Conservation (phyloP, 176 grass and related monocot species). For the Echinochloa phyllopogon region DNA sequence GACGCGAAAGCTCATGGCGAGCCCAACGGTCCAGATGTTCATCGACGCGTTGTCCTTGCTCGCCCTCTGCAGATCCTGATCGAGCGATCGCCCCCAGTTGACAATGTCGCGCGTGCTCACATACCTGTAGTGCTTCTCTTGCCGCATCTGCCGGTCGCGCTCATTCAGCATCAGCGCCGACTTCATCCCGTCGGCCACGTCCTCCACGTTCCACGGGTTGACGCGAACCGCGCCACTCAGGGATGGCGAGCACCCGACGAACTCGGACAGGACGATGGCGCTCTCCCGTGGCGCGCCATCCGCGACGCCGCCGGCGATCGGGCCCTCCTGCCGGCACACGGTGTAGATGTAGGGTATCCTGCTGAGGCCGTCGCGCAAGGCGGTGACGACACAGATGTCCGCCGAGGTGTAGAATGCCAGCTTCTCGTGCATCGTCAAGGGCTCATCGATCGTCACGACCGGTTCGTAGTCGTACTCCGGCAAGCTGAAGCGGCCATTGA, state of each 20-base stretch:
- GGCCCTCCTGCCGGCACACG: slow-evolving; percentile 45
- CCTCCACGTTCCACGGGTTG: slow-evolving; percentile 53
- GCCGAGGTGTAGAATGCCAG: slow-evolving; percentile 52
- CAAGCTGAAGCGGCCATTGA: slow-evolving; percentile 39
- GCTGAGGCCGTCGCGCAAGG: slow-evolving; percentile 56
- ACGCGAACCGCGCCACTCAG: slow-evolving; percentile 50
- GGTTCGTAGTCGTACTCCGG: slow-evolving; percentile 52
- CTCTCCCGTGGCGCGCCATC: slow-evolving; percentile 26
- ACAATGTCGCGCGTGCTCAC: slow-evolving; percentile 48
- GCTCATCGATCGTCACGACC: slow-evolving; percentile 51
- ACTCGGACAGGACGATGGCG: slow-evolving; percentile 54
- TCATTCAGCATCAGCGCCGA: slow-evolving; percentile 36
- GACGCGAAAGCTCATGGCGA: slow-evolving; percentile 46
- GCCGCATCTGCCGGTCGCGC: slow-evolving; percentile 34
- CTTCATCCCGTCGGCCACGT: slow-evolving; percentile 48
- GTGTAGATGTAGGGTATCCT: slow-evolving; percentile 60
- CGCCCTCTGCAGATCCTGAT: slow-evolving; percentile 38
- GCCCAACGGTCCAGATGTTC: slow-evolving; percentile 34
- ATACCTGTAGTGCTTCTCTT: slow-evolving; percentile 54
- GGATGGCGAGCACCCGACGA: slow-evolving; percentile 55
- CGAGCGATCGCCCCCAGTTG: slow-evolving; percentile 47
- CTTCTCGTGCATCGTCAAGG: slow-evolving; percentile 49
- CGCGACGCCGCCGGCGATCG: background rate
- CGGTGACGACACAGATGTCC: slow-evolving; percentile 53
- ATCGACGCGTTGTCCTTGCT: slow-evolving; percentile 4